Conservation (phyloP, 805 yeast species). For the Candida nanaspora region DNA sequence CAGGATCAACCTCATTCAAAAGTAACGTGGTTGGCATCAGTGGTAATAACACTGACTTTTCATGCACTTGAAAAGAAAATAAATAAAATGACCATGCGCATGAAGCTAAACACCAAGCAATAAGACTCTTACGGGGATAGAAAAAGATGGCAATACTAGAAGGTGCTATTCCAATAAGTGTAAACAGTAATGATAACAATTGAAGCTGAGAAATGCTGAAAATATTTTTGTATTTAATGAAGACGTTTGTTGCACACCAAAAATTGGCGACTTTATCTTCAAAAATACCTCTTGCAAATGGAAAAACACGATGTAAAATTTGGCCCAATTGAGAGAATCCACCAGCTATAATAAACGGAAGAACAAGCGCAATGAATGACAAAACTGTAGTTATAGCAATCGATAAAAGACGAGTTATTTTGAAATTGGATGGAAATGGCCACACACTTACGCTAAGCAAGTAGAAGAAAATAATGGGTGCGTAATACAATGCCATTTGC, state of each 20-base stretch:
- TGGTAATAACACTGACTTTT: conserved; percentile 84
- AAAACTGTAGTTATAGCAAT: conserved; percentile 58
- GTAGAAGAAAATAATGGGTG: conserved; percentile 82
- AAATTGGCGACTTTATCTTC: conserved; percentile 97
- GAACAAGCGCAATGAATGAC: conserved; percentile 43
- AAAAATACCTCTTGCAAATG: conserved; percentile 88
- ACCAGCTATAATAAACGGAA: conserved; percentile 53
- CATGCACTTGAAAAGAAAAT: conserved; percentile 95
- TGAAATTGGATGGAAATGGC: conserved; percentile 27
- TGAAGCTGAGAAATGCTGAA: conserved; percentile 57
- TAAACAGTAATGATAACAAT: conserved; percentile 43
- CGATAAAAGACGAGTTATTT: conserved; percentile 48
- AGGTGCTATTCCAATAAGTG: conserved; percentile 49
- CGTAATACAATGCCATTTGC: conserved; percentile 92
- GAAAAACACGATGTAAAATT: conserved; percentile 67
- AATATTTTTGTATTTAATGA: conserved; percentile 58
- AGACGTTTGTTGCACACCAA: conserved; percentile 89
- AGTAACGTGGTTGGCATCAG: conserved; percentile 76
- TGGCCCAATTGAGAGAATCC: conserved; percentile 46
- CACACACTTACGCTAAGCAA: conserved; percentile 49
- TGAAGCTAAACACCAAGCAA: conserved; percentile 71
- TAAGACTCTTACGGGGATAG: conserved; percentile 41
- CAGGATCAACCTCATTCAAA: conserved; percentile 45
- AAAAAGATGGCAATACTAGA: conserved; percentile 42
- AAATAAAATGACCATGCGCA: conserved; percentile 84